A percentile compares a stretch with the other conserved stretches of the same genome.
Conservation (phyloP, 2,329 filamentous ascomycete species). For the Cytospora schulzeri region DNA sequence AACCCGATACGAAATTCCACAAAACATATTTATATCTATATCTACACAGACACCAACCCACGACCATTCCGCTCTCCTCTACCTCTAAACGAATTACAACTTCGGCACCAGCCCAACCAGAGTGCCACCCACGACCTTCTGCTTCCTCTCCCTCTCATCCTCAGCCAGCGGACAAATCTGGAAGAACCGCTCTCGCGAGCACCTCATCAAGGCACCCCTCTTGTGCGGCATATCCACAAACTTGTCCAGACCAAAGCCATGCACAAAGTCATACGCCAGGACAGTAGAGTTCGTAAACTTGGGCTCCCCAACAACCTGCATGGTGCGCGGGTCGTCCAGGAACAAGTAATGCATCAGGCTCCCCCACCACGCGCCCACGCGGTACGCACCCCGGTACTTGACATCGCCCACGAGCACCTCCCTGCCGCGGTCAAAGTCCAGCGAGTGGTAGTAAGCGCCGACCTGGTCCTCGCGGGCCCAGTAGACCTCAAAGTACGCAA, state of each 20-base stretch:
- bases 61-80: not conserved
- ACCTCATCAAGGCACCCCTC: slow-evolving; percentile 67
- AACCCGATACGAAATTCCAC: not conserved
- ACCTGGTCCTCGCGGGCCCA: slow-evolving; percentile 67
- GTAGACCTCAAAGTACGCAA: slow-evolving; percentile 81
- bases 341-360: slow-evolving; percentile 65
- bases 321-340: slow-evolving; percentile 62
- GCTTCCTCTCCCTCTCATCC: slow-evolving; percentile 38
- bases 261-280: slow-evolving; percentile 72
- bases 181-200: slow-evolving; percentile 69
- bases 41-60: not conserved
- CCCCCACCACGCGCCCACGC: slow-evolving; percentile 64
- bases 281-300: slow-evolving; percentile 71
- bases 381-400: slow-evolving; percentile 61
- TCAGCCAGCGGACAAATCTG: slow-evolving; percentile 63
- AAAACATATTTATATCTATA: not conserved
- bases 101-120: slow-evolving; percentile 56
- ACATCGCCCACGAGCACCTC: slow-evolving; percentile 62
- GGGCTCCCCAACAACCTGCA: slow-evolving; percentile 67
- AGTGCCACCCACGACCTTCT: slow-evolving; percentile 58
- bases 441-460: slow-evolving; percentile 57
- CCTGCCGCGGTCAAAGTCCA: slow-evolving; percentile 60
- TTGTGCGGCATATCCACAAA: slow-evolving; percentile 74
- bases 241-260: slow-evolving; percentile 73
- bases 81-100: slow-evolving; percentile 40